These are phyloP conservation scores for Quercus alba DNA, from an alignment of 306 rosid species.

Conservation along the genomic window DNA sequence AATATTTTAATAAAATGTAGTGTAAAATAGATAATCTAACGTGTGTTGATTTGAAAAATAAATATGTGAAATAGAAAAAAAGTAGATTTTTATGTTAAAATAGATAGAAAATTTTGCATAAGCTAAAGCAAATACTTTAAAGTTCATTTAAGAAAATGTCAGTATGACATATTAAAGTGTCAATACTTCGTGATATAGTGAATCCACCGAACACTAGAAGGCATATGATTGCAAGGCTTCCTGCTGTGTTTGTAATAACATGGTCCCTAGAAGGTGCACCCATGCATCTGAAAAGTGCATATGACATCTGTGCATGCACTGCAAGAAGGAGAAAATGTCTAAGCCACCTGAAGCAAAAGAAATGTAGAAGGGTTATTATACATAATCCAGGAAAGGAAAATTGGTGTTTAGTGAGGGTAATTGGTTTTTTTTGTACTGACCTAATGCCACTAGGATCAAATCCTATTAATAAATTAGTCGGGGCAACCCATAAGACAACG, in stretches of 20 bases:
- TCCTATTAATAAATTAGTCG: constrained; percentile 13
- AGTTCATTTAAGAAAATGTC: background rate
- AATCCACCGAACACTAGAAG: constrained; percentile 14
- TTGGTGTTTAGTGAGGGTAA: background rate
- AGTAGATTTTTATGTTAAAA: too few relatives aligned
- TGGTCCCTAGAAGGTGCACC: constrained; percentile 16
- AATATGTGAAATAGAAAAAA: too few relatives aligned
- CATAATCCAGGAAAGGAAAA: background rate
- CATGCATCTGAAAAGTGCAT: constrained; percentile 20
- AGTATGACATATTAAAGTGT: background rate
- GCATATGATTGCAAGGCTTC: background rate
- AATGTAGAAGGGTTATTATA: background rate
- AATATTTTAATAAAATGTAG: too few relatives aligned
- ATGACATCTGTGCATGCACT: background rate
- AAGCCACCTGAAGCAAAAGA: constrained; percentile 10
- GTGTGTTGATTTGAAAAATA: too few relatives aligned
- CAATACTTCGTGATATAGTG: constrained; percentile 7
- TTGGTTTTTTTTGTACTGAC: background rate
- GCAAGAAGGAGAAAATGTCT: constrained; percentile 9
- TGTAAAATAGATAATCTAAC: too few relatives aligned
- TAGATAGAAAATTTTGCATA: too few relatives aligned
- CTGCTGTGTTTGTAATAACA: constrained; percentile 18
- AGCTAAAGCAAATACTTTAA: background rate
- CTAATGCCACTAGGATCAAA: constrained; percentile 7
- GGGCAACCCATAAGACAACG: constrained; percentile 9